Conservation (phyloP, 192 early-diverging fungal species). For the Lobosporangium transversale region DNA sequence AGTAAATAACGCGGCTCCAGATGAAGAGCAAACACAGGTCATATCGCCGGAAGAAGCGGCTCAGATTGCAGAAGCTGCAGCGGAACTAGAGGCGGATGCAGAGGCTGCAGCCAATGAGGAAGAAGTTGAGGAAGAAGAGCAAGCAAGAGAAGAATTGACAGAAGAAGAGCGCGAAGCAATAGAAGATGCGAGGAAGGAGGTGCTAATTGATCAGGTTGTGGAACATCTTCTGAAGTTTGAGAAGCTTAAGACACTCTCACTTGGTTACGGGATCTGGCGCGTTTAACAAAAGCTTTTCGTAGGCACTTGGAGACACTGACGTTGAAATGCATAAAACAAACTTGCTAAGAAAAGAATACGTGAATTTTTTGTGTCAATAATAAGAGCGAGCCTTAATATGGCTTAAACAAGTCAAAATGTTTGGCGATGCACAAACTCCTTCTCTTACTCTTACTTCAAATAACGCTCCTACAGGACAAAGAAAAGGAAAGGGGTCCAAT, state of each 20-base stretch:
- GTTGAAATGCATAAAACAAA: neutral
- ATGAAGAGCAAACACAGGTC: too few species aligned
- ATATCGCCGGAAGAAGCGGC: neutral
- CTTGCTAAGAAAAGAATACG: neutral
- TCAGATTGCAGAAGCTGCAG: neutral
- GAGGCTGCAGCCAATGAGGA: neutral
- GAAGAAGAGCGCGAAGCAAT: too few species aligned
- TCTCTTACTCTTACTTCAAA: neutral
- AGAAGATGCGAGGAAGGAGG: neutral
- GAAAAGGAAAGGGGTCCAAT: too few species aligned
- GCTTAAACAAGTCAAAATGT: neutral
- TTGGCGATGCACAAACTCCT: neutral
- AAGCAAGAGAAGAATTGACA: neutral
- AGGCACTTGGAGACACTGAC: neutral
- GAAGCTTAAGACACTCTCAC: neutral
- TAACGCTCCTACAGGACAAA: too few species aligned
- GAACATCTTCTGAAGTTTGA: neutral
- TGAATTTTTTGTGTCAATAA: neutral
- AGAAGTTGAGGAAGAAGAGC: neutral
- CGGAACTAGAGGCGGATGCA: neutral
- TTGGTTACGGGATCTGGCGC: neutral
- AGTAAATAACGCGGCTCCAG: too few species aligned
- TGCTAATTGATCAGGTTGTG: neutral
- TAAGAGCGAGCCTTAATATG: neutral
- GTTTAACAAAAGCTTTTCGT: neutral